These are phyloP conservation scores for Microdochium nivale DNA, from an alignment of 2,329 filamentous ascomycete species.

Conservation along the genomic window DNA sequence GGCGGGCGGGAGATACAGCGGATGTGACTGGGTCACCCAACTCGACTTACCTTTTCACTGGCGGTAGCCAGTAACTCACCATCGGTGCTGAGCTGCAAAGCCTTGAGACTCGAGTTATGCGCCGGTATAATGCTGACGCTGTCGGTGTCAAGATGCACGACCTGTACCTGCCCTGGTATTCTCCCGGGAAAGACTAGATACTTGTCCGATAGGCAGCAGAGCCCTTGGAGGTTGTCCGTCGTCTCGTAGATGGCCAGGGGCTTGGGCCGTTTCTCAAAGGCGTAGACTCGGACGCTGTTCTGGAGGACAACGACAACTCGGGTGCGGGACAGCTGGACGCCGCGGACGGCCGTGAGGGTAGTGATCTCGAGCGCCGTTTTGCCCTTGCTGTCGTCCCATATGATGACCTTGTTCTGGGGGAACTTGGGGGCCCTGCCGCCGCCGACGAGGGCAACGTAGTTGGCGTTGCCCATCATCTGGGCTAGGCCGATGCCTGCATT, in stretches of 20 bases:
- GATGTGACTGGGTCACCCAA: too few species aligned
- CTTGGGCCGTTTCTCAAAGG: constrained; percentile 63
- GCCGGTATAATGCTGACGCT: constrained; percentile 92
- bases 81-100: constrained; percentile 71
- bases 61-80: constrained; percentile 80
- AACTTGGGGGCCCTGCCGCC: constrained; percentile 81
- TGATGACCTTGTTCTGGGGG: constrained; percentile 80
- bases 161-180: constrained; percentile 77
- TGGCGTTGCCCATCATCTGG: constrained; percentile 79
- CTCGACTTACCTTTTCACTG: constrained; percentile 67
- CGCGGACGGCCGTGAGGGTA: constrained; percentile 70
- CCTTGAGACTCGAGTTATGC: constrained; percentile 70
- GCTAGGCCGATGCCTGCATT: constrained; percentile 74
- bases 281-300: constrained; percentile 75
- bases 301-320: constrained; percentile 74
- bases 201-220: constrained; percentile 69
- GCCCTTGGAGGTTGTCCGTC: constrained; percentile 70
- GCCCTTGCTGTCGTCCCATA: constrained; percentile 84
- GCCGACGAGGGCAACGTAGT: constrained; percentile 83
- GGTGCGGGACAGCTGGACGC: constrained; percentile 66
- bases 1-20: too few species aligned
- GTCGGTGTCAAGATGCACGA: constrained; percentile 68
- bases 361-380: constrained; percentile 69
- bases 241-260: constrained; percentile 75
- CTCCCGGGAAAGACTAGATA: constrained; percentile 80